Evolutionary conservation across 768 basidiomycete species (phyloP).

Genomic region (Gautieria morchelliformis): DNA sequence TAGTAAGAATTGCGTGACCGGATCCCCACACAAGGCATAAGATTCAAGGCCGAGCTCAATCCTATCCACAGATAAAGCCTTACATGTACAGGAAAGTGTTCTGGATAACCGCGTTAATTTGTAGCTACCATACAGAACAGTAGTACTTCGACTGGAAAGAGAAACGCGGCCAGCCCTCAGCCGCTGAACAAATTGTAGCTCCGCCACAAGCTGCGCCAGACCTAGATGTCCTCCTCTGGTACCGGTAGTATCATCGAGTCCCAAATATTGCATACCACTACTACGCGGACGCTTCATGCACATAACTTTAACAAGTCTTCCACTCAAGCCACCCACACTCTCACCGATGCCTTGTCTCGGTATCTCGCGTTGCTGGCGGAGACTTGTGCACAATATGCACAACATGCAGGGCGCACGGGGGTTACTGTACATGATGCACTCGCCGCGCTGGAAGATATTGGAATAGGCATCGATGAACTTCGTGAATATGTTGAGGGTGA

Average conservation of each 20-base stretch:
- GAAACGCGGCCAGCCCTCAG: too few relatives aligned
- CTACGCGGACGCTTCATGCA: constrained; percentile 49
- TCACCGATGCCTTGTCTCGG: constrained; percentile 68
- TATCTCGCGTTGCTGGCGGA: constrained; percentile 59
- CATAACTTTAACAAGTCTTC: constrained; percentile 73
- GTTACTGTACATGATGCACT: constrained; percentile 53
- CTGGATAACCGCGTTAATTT: too few relatives aligned
- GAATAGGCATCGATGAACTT: constrained; percentile 61
- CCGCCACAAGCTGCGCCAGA: background rate
- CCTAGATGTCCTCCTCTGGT: constrained; percentile 6
- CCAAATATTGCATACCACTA: constrained; percentile 8
- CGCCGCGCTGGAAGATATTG: constrained; percentile 64
- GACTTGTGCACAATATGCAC: constrained; percentile 63
- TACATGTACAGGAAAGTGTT: too few relatives aligned
- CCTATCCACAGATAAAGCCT: too few relatives aligned
- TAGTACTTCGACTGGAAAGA: too few relatives aligned
- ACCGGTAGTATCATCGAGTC: constrained; percentile 3
- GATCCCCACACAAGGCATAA: too few relatives aligned
- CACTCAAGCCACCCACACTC: constrained; percentile 54
- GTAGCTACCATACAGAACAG: too few relatives aligned
- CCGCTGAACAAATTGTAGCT: background rate
- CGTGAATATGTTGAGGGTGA: constrained; percentile 56
- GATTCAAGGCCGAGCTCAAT: too few relatives aligned
- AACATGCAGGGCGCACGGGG: constrained; percentile 59
- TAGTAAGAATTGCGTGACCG: too few relatives aligned